A percentile compares a stretch with the other conserved stretches of the same genome.
Evolutionary conservation across 345 rosid species (phyloP).

Genomic region (Eucalyptus sp.): DNA sequence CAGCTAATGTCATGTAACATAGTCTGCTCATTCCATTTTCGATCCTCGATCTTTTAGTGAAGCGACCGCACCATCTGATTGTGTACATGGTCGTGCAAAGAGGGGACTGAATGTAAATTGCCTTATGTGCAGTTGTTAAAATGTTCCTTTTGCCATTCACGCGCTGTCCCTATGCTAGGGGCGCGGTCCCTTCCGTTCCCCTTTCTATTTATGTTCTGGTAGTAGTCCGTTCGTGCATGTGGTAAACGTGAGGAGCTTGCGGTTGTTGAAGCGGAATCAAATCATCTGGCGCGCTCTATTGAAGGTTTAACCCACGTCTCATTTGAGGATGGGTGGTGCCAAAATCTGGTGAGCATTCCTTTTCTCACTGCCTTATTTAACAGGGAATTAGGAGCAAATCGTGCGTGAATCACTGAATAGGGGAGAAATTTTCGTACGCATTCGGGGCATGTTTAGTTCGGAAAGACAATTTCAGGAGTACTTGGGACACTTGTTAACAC

Average conservation of each 20-base stretch:
- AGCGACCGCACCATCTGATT: not conserved
- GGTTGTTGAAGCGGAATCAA: not conserved
- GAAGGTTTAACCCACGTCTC: not conserved
- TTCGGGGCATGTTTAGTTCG: not conserved
- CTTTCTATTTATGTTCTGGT: not conserved
- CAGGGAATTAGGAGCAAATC: not conserved
- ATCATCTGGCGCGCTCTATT: not conserved
- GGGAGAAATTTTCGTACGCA: not conserved
- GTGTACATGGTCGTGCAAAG: not conserved
- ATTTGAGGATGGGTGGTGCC: not conserved
- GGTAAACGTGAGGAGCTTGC: not conserved
- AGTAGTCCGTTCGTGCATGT: not conserved
- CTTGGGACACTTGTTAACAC: not conserved
- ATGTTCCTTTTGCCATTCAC: not conserved
- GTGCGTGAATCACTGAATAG: too few relatives aligned
- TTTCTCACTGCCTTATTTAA: not conserved
- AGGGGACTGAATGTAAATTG: not conserved
- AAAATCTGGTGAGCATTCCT: not conserved
- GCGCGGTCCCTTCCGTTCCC: not conserved
- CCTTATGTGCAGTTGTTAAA: not conserved
- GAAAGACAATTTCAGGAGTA: not conserved
- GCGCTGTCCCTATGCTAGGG: not conserved
- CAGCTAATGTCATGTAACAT: constrained; percentile 16
- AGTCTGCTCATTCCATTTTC: not conserved
- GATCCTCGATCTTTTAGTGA: not conserved